Base-by-base conservation (phyloP, 2,329 filamentous ascomycete species). In the Claviceps arundinis region DNA sequence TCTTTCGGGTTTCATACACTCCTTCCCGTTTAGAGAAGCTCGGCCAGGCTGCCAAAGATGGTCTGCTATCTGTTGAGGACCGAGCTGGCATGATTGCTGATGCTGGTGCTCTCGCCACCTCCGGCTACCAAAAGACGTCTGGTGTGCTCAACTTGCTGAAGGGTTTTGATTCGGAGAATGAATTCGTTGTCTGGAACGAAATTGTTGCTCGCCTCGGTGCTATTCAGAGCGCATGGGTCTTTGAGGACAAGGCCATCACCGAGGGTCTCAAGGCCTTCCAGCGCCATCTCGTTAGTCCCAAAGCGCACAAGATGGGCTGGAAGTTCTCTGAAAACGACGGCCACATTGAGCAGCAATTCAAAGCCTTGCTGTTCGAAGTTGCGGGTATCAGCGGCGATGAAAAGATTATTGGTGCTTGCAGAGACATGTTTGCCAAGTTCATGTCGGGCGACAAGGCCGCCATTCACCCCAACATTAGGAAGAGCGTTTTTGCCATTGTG, bases 181-280 rank as follows among this genome's bases (percentile, higher is more conserved):
- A 95, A 61, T 96, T 89, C 58, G 87, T 96, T 41, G 91, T 97
- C 3, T 97, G 91, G 91, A 89, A 88, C 59, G 90, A 96, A 68
- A 87, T 97, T 54, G 78, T 89, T 48, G 78, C 85, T 46, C 84
- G 89, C 47, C 78, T 96, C 54, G 81, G 79, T 24, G 77, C 82
- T n/a, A 78, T 97, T 38, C 85, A 90, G 59, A 79, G 79, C 50
- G 87, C 91, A 7, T 97, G 90, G 90, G 74, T 91, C 58, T 69
- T 68, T 45, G 89, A 96, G 67, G 85, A 94, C 54, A 68, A 84
- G 55, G 74, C 81, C 41, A 71, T 82, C 48, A 84, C 81, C 58
- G 81, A 90, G 56, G 87, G 85, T 5, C 75, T 97, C 44, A 87
- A 90, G 70, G 76, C 80, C 14, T 95, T 96, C 76, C 84, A 94